Evolutionary conservation across 768 basidiomycete genomes (phyloP).

Genomic region (Dacryopinax spathularia): DNA sequence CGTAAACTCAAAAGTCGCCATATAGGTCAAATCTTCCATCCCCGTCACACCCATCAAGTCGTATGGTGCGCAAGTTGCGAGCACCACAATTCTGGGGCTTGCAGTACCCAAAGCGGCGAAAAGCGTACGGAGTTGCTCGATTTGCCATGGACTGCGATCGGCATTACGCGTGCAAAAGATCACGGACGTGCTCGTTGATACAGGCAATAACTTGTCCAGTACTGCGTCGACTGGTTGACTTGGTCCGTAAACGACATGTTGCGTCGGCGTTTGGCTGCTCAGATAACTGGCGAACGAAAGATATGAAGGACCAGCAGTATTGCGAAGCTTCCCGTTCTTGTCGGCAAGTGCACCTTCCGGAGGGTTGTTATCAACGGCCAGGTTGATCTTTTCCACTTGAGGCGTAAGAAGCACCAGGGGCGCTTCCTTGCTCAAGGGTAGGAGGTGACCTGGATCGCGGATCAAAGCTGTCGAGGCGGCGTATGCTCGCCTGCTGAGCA

Average conservation of each 20-base stretch:
- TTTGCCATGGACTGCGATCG: conserved; percentile 39
- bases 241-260: conserved; percentile 36
- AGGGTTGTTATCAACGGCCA: conserved; percentile 41
- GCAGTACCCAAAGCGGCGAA: conserved; percentile 13
- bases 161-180: conserved; percentile 49
- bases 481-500: conserved; percentile 38
- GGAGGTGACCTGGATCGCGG: conserved; percentile 25
- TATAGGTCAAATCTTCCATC: conserved; percentile 19
- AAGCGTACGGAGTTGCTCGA: conserved; percentile 27
- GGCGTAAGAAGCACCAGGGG: conserved; percentile 42
- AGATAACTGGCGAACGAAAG: conserved; percentile 34
- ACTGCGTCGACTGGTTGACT: conserved; percentile 9
- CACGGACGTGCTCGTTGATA: conserved; percentile 16
- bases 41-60: conserved; percentile 29
- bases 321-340: conserved; percentile 32
- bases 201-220: conserved; percentile 9
- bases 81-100: conserved; percentile 30
- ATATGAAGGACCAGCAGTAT: conserved; percentile 47
- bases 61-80: conserved; percentile 55
- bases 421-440: conserved; percentile 25
- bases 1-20: conserved; percentile 51
- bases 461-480: conserved; percentile 34
- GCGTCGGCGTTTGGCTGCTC: conserved; percentile 14
- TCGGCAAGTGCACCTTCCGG: conserved; percentile 32
- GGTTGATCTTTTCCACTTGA: conserved; percentile 41